Conservation (phyloP, 495 filamentous ascomycete genomes). For the Annulohypoxylon moriforme region DNA sequence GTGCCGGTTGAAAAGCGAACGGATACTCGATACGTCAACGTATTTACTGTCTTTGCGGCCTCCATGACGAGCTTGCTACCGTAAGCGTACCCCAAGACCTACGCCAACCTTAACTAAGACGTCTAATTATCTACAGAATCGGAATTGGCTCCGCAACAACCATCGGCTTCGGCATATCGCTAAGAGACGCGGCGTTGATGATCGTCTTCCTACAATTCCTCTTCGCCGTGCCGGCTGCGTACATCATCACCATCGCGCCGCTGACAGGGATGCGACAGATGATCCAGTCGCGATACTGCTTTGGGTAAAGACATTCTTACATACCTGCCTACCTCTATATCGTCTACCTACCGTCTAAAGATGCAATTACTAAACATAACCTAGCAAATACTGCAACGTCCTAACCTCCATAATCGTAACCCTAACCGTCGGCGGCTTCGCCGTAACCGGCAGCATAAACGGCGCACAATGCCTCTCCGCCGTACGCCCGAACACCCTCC, state of each 20-base stretch:
- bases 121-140: constrained; percentile 4
- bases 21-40: constrained; percentile 61
- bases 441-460: constrained; percentile 54
- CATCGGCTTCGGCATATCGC: constrained; percentile 57
- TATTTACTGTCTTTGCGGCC: constrained; percentile 61
- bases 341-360: background rate
- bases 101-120: background rate
- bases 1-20: constrained; percentile 65
- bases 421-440: constrained; percentile 58
- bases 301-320: constrained; percentile 60
- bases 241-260: constrained; percentile 64
- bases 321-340: background rate
- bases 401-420: constrained; percentile 48
- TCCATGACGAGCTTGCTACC: constrained; percentile 57
- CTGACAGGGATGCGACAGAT: constrained; percentile 67
- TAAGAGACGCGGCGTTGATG: constrained; percentile 65
- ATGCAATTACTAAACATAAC: background rate
- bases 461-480: constrained; percentile 59
- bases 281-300: constrained; percentile 65
- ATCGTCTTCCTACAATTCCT: constrained; percentile 68
- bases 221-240: constrained; percentile 62
- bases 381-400: constrained; percentile 35
- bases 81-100: constrained; percentile 41
- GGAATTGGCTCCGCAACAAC: constrained; percentile 55
- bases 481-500: constrained; percentile 58